A percentile compares a stretch with the other conserved stretches of the same genome.
Evolutionary conservation across 495 filamentous ascomycete genomes (phyloP).

Genomic region (Daldinia concentrica): DNA sequence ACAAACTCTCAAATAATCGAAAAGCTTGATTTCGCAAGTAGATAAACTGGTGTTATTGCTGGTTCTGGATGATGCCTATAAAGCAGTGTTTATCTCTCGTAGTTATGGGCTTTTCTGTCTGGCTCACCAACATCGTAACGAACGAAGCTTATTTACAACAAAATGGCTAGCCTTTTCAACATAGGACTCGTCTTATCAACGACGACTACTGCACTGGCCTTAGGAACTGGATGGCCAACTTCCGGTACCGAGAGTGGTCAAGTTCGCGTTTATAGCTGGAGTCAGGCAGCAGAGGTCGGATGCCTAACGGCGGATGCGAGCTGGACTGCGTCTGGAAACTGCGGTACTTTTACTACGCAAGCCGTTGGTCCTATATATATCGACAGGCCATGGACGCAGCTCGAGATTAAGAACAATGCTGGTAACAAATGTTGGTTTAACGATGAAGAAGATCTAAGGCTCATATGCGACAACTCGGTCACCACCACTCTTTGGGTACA

Average conservation of each 20-base stretch:
- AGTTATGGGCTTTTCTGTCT: background rate
- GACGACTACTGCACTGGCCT: background rate
- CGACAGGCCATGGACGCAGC: constrained; percentile 11
- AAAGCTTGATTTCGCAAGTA: background rate
- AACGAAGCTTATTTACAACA: background rate
- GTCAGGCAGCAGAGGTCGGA: background rate
- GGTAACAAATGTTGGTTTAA: background rate
- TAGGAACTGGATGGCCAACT: background rate
- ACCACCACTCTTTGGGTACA: background rate
- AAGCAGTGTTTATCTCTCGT: background rate
- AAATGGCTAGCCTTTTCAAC: background rate
- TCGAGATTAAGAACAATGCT: constrained; percentile 2
- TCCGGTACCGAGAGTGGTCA: background rate
- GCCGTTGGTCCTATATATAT: constrained; percentile 13
- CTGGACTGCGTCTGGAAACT: constrained; percentile 19
- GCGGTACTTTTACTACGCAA: constrained; percentile 20
- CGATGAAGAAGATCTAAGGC: background rate
- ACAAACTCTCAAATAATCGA: background rate
- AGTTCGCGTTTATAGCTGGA: background rate
- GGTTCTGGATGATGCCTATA: background rate
- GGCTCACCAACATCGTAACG: background rate
- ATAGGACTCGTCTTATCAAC: background rate
- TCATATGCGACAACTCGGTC: background rate
- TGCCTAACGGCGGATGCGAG: constrained; percentile 14
- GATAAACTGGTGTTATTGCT: background rate